Evolutionary conservation across 176 grass and related monocot species (phyloP).

Genomic region (Bonia amplexicaulis): DNA sequence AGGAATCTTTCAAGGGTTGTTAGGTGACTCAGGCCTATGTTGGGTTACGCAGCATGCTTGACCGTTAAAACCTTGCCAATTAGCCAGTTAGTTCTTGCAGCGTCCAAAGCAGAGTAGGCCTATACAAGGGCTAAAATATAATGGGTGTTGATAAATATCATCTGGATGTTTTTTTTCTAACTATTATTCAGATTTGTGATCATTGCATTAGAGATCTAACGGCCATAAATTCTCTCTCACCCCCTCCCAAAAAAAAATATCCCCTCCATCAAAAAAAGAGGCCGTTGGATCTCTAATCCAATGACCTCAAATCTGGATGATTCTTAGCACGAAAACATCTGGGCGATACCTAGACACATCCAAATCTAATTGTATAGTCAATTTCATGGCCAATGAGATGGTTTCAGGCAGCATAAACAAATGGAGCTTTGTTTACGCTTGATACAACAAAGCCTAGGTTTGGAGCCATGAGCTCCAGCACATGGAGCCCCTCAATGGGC

Average conservation of each 20-base stretch:
- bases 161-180: too few species aligned
- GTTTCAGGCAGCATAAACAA: not conserved
- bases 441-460: not conserved
- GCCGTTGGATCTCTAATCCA: too few species aligned
- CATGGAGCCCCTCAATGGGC: conserved; percentile 28
- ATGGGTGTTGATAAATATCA: too few species aligned
- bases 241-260: too few species aligned
- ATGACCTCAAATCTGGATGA: too few species aligned
- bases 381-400: not conserved
- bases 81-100: not conserved
- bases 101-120: not conserved
- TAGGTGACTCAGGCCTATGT: not conserved
- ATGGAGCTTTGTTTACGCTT: not conserved
- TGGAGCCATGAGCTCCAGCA: conserved; percentile 31
- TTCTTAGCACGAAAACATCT: too few species aligned
- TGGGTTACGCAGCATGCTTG: not conserved
- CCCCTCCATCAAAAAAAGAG: too few species aligned
- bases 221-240: too few species aligned
- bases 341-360: too few species aligned
- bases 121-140: not conserved
- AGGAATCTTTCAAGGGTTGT: not conserved
- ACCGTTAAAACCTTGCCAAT: not conserved
- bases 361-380: not conserved
- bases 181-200: too few species aligned
- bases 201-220: too few species aligned